Evolutionary conservation across 192 early-diverging fungal species (phyloP).

Genomic region (Spizellomyces punctatus): DNA sequence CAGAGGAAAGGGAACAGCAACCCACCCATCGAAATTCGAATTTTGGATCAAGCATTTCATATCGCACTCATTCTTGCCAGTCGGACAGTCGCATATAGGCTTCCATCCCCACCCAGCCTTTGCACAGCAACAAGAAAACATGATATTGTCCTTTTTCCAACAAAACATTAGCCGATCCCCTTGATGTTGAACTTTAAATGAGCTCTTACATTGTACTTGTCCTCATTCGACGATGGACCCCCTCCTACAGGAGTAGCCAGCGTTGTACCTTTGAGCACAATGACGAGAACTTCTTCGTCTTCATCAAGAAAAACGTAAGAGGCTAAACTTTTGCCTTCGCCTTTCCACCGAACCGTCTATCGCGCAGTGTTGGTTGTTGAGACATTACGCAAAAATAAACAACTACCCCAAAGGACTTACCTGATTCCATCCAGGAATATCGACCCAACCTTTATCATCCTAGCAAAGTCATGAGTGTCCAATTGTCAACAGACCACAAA

Average conservation of each 20-base stretch:
- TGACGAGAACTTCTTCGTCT: slow-evolving; percentile 67
- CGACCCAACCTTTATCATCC: slow-evolving; percentile 14
- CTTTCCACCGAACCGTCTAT: slow-evolving; percentile 43
- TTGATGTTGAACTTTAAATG: neutral
- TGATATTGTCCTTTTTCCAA: slow-evolving; percentile 74
- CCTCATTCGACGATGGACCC: slow-evolving; percentile 38
- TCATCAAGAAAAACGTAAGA: slow-evolving; percentile 85
- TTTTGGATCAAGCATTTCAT: slow-evolving; percentile 33
- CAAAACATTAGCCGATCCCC: neutral
- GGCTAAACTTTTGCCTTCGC: slow-evolving; percentile 51
- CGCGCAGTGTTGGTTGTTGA: too few relatives aligned
- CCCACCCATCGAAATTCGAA: slow-evolving; percentile 44
- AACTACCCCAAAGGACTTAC: neutral
- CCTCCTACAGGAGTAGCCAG: slow-evolving; percentile 42
- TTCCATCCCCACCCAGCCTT: slow-evolving; percentile 79
- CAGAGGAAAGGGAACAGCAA: neutral
- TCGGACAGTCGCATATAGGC: slow-evolving; percentile 79
- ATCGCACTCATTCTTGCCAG: slow-evolving; percentile 29
- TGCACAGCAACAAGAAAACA: slow-evolving; percentile 97
- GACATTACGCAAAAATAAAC: neutral
- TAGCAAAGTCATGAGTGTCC: neutral
- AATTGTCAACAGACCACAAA: neutral
- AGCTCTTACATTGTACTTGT: slow-evolving; percentile 49
- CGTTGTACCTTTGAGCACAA: slow-evolving; percentile 82
- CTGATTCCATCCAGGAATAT: slow-evolving; percentile 22